phyloP scores from a whole-genome alignment of 2,329 filamentous ascomycete genomes.

The Fusarium floridanum region DNA sequence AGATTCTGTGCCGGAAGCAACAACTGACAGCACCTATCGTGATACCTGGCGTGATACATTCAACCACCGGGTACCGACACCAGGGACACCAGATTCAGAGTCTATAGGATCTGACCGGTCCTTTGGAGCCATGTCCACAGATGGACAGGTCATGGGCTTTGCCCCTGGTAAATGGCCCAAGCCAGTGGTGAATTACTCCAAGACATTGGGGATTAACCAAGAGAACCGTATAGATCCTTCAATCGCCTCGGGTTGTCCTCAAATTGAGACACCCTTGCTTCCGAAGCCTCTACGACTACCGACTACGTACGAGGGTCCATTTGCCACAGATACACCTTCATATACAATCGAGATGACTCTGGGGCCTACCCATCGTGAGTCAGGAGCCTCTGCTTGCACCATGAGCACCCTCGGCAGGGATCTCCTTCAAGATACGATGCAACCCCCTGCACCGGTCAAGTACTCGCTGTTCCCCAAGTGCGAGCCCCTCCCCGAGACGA shows the following conservation, averaged over 20 bases:
- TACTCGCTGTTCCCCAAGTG: slow-evolving; percentile 11
- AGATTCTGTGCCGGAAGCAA: neutral
- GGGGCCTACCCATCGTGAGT: neutral
- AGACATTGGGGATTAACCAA: slow-evolving; percentile 27
- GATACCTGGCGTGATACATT: slow-evolving; percentile 28
- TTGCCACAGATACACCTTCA: neutral
- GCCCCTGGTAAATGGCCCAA: slow-evolving; percentile 5
- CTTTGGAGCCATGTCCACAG: slow-evolving; percentile 25
- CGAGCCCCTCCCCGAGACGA: neutral
- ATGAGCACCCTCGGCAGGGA: slow-evolving; percentile 43
- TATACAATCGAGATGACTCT: neutral
- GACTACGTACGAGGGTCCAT: neutral
- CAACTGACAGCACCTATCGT: neutral
- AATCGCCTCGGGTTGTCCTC: neutral
- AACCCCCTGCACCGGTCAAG: slow-evolving; percentile 15
- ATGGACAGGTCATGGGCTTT: neutral
- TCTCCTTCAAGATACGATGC: slow-evolving; percentile 40
- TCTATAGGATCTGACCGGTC: slow-evolving; percentile 34
- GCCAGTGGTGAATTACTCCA: slow-evolving; percentile 31
- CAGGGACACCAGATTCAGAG: slow-evolving; percentile 12
- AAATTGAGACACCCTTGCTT: neutral
- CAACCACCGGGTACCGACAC: slow-evolving; percentile 23
- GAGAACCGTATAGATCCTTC: neutral
- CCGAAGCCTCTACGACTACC: neutral
- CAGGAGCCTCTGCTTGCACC: slow-evolving; percentile 23